Percentiles rank a stretch among this genome's conserved stretches.
phyloP scores from a whole-genome alignment of 306 rosid genomes.

The Pterocarpus santalinus region DNA sequence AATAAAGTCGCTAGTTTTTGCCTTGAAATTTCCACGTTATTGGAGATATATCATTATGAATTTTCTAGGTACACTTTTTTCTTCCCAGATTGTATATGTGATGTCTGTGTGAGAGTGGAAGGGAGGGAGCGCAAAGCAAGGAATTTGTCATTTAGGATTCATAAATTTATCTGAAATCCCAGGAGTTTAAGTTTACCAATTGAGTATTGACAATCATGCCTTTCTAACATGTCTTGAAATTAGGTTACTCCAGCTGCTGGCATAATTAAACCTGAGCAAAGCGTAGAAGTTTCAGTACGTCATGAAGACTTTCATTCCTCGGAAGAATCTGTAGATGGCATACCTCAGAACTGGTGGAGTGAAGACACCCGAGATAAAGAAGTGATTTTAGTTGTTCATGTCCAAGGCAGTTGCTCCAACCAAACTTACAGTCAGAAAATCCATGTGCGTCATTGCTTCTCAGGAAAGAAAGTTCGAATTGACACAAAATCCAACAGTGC shows the following conservation, averaged over 20 bases:
- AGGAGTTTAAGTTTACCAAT: background rate
- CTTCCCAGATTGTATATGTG: background rate
- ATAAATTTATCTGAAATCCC: conserved; percentile 29
- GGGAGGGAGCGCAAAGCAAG: conserved; percentile 21
- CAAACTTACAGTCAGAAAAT: conserved; percentile 57
- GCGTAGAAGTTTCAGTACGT: conserved; percentile 71
- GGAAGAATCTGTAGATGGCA: conserved; percentile 79
- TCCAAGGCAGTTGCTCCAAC: conserved; percentile 76
- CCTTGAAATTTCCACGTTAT: background rate
- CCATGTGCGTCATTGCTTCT: conserved; percentile 74
- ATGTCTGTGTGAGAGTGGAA: background rate
- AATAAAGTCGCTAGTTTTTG: background rate
- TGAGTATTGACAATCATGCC: conserved; percentile 22
- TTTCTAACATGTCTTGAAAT: conserved; percentile 33
- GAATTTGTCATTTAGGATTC: conserved; percentile 18
- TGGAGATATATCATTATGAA: conserved; percentile 32
- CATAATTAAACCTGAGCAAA: conserved; percentile 78
- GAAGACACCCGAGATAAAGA: conserved; percentile 91
- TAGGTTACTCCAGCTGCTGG: conserved; percentile 89
- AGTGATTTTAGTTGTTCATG: conserved; percentile 67
- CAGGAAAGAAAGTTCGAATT: conserved; percentile 60
- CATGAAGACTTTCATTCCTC: conserved; percentile 71
- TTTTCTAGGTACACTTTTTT: background rate
- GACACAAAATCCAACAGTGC: conserved; percentile 69
- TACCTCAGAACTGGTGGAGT: conserved; percentile 84